Conservation (phyloP, 768 basidiomycete species). For the Cystofilobasidium bisporidii region DNA sequence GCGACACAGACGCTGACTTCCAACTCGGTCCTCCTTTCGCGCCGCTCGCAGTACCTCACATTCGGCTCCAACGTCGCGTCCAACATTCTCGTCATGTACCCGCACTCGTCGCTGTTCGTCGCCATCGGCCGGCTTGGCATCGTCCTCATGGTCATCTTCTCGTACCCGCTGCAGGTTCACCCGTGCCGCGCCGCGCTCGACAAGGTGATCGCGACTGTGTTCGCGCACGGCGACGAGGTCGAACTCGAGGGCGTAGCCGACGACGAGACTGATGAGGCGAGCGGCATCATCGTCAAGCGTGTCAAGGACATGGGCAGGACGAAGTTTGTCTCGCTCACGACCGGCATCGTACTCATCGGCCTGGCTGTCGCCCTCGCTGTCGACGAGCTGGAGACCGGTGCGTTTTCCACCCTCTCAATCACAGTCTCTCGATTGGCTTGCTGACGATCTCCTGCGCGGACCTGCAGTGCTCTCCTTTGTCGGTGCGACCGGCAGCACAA, state of each 20-base stretch:
- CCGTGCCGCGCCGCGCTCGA: conserved; percentile 87
- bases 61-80: conserved; percentile 81
- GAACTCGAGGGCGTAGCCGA: conserved; percentile 26
- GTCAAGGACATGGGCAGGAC: conserved; percentile 54
- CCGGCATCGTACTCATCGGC: conserved; percentile 37
- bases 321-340: conserved; percentile 63
- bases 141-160: conserved; percentile 76
- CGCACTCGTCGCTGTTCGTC: conserved; percentile 70
- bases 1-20: not conserved
- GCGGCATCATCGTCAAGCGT: conserved; percentile 30
- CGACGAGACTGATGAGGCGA: conserved; percentile 38
- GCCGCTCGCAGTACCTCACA: conserved; percentile 62
- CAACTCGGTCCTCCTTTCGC: not conserved
- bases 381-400: conserved; percentile 66
- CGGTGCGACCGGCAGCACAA: conserved; percentile 91
- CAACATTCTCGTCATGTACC: conserved; percentile 86
- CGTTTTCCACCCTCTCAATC: conserved; percentile 32
- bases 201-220: conserved; percentile 57
- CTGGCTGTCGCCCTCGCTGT: conserved; percentile 44
- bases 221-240: conserved; percentile 46
- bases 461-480: conserved; percentile 80
- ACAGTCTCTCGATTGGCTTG: not conserved
- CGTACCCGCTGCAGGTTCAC: conserved; percentile 87
- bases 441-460: not conserved
- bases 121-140: conserved; percentile 89